phyloP scores from a whole-genome alignment of 1,284 basidiomycete species.

The Pseudozyma hubeiensis region DNA sequence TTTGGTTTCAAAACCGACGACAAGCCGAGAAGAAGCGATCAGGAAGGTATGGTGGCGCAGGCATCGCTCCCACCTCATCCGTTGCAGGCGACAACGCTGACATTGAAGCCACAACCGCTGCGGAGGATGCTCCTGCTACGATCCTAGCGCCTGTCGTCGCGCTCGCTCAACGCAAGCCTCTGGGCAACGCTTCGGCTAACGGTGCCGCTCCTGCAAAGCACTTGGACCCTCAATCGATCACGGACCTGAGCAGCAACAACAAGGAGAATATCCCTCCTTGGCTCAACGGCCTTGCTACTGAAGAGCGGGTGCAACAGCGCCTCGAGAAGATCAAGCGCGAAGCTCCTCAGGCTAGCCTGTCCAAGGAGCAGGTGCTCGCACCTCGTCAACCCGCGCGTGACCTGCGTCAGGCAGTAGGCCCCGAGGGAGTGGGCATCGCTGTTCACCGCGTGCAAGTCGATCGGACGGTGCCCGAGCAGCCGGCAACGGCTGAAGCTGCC shows the following conservation, averaged over 20 bases:
- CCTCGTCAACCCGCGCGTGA: slow-evolving; percentile 19
- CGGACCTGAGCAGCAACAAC: slow-evolving; percentile 41
- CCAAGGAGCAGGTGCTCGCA: slow-evolving; percentile 9
- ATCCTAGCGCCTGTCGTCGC: slow-evolving; percentile 1
- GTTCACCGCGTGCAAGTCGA: slow-evolving; percentile 17
- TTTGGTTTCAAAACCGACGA: slow-evolving; percentile 67
- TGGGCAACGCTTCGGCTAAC: slow-evolving; percentile 33
- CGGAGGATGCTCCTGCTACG: slow-evolving; percentile 7
- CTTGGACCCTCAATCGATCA: slow-evolving; percentile 20
- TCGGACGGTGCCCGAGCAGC: slow-evolving; percentile 1
- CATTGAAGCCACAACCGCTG: background rate
- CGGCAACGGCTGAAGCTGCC: background rate
- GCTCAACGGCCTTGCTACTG: slow-evolving; percentile 12
- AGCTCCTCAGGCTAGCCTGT: slow-evolving; percentile 11
- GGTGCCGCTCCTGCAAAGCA: slow-evolving; percentile 7
- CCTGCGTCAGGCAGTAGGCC: slow-evolving; percentile 33
- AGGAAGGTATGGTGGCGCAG: slow-evolving; percentile 50
- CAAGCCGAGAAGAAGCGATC: slow-evolving; percentile 68
- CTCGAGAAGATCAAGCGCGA: slow-evolving; percentile 34
- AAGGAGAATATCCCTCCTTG: slow-evolving; percentile 55
- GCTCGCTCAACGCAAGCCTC: slow-evolving; percentile 24
- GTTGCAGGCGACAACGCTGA: background rate
- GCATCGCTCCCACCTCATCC: slow-evolving; percentile 14
- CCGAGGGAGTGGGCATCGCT: slow-evolving; percentile 32
- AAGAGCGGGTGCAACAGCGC: slow-evolving; percentile 5